Evolutionary conservation across 23 red algal species (phyloP).

Genomic region (Gracilaria domingensis): DNA sequence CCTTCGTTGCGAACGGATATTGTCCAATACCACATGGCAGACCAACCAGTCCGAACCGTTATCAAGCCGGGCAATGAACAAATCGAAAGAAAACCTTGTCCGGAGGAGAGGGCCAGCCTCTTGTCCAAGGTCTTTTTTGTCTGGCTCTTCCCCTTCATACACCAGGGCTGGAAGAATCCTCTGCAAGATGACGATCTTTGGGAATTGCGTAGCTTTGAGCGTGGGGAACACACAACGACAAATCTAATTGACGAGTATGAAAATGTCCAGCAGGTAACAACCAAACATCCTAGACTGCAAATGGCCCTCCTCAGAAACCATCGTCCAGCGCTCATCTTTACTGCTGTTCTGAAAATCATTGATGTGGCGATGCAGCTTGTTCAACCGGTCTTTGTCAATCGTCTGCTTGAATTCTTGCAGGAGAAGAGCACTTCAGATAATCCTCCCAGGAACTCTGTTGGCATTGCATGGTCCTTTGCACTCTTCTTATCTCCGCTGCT

Average conservation of each 20-base stretch:
- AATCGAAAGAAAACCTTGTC: constrained; percentile 27
- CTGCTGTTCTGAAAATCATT: constrained; percentile 72
- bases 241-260: constrained; percentile 30
- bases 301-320: constrained; percentile 41
- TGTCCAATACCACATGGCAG: not conserved
- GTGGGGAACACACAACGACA: constrained; percentile 31
- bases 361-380: constrained; percentile 71
- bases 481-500: constrained; percentile 77
- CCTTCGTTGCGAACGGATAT: not conserved
- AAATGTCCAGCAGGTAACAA: not conserved
- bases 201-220: constrained; percentile 69
- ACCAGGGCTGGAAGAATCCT: constrained; percentile 71
- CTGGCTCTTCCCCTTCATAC: constrained; percentile 83
- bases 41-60: constrained; percentile 7
- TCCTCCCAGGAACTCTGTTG: constrained; percentile 6
- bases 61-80: constrained; percentile 29
- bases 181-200: constrained; percentile 81
- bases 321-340: constrained; percentile 39
- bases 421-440: constrained; percentile 1
- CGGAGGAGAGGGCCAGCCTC: constrained; percentile 37
- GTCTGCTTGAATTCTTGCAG: constrained; percentile 52
- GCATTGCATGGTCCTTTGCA: constrained; percentile 64
- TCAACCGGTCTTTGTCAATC: constrained; percentile 77
- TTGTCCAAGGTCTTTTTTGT: constrained; percentile 53
- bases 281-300: constrained; percentile 20